A percentile compares a stretch with the other conserved stretches of the same genome.
Evolutionary conservation across 2,329 filamentous ascomycete species (phyloP).

Genomic region (Elsinoe perseae): DNA sequence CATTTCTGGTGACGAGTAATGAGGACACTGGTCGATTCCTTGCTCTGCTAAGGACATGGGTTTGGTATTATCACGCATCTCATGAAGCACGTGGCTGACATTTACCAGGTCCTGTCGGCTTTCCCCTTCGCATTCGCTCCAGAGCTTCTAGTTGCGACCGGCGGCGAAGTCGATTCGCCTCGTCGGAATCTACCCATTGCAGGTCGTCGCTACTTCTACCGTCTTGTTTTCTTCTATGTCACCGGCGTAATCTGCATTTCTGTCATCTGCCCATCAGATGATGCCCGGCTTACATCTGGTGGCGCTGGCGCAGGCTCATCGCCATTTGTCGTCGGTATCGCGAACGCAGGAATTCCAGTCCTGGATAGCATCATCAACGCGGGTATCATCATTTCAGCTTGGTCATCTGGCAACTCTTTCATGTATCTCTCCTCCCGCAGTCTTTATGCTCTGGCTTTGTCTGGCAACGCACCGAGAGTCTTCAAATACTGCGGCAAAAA

Average conservation of each 20-base stretch:
- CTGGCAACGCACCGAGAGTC: conserved; percentile 54
- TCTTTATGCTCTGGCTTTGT: conserved; percentile 49
- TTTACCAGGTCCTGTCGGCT: conserved; percentile 35
- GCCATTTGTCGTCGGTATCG: conserved; percentile 44
- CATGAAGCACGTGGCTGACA: background rate
- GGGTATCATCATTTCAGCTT: conserved; percentile 57
- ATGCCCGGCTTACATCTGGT: conserved; percentile 44
- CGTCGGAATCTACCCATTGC: conserved; percentile 54
- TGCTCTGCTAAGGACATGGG: conserved; percentile 44
- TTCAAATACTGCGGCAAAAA: conserved; percentile 54
- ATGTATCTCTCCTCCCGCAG: conserved; percentile 45
- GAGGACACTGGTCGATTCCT: conserved; percentile 42
- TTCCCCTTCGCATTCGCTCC: conserved; percentile 51
- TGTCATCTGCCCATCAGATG: conserved; percentile 51
- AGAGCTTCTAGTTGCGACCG: conserved; percentile 47
- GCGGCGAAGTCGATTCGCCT: conserved; percentile 52
- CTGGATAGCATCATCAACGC: conserved; percentile 61
- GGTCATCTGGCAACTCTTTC: conserved; percentile 47
- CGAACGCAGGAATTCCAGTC: conserved; percentile 44
- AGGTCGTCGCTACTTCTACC: conserved; percentile 53
- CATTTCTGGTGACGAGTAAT: conserved; percentile 40
- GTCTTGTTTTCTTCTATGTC: conserved; percentile 56
- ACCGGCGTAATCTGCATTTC: conserved; percentile 52
- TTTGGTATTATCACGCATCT: background rate
- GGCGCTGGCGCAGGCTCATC: conserved; percentile 47